Evolutionary conservation across 306 rosid genomes (phyloP).

Genomic region (Rosa lucieae): DNA sequence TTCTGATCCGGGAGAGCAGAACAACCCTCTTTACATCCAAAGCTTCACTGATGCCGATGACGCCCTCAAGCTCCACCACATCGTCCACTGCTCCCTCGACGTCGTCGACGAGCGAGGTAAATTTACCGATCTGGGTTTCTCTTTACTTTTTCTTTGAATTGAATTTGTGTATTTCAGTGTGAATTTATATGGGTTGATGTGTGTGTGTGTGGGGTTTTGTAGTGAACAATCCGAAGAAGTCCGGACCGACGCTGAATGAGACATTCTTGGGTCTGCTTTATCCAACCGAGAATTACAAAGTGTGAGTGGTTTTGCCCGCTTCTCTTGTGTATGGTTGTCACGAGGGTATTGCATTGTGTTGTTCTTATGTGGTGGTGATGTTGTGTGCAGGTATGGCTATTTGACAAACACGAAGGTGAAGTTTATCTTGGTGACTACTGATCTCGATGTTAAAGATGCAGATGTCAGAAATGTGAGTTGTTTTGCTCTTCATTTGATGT

Average conservation of each 20-base stretch:
- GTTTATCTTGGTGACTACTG: slow-evolving; percentile 88
- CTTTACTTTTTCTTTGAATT: not conserved
- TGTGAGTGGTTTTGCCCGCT: slow-evolving; percentile 51
- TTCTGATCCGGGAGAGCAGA: slow-evolving; percentile 32
- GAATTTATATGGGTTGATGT: too few relatives aligned
- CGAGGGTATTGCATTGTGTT: not conserved
- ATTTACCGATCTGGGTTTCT: slow-evolving; percentile 12
- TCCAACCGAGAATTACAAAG: slow-evolving; percentile 93
- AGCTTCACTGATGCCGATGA: slow-evolving; percentile 98
- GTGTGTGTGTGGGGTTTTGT: slow-evolving; percentile 10
- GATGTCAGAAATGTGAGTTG: slow-evolving; percentile 85
- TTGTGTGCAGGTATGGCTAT: slow-evolving; percentile 75
- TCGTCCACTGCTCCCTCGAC: slow-evolving; percentile 94
- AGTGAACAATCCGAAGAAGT: slow-evolving; percentile 93
- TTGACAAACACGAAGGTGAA: slow-evolving; percentile 95
- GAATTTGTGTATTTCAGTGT: too few relatives aligned
- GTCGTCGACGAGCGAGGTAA: slow-evolving; percentile 95
- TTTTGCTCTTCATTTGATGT: slow-evolving; percentile 4
- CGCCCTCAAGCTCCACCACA: slow-evolving; percentile 96
- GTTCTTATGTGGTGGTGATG: not conserved
- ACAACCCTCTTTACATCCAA: slow-evolving; percentile 90
- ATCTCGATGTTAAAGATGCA: slow-evolving; percentile 84
- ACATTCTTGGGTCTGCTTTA: slow-evolving; percentile 88
- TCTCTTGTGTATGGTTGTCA: not conserved
- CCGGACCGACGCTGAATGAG: slow-evolving; percentile 84